Percentiles rank a stretch among this genome's conserved stretches.
phyloP scores from a whole-genome alignment of 305 asterid genomes.

The Solanum hybrid region DNA sequence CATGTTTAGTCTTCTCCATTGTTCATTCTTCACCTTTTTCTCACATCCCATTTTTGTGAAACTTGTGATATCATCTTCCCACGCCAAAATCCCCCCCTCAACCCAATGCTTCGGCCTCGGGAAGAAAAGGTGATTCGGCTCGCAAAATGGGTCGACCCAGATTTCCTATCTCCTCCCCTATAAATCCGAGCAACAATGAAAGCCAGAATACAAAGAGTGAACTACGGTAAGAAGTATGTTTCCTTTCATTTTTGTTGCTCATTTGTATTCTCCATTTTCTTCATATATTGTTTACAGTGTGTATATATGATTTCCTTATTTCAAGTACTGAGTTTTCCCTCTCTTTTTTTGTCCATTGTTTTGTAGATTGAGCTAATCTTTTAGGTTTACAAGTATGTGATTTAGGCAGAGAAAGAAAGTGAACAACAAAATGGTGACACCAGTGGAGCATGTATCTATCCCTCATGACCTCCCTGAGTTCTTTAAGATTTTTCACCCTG shows the following conservation, averaged over 20 bases:
- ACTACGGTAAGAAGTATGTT: not conserved
- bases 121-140: not conserved
- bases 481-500: slow-evolving; percentile 23
- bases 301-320: not conserved
- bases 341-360: not conserved
- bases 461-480: slow-evolving; percentile 32
- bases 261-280: not conserved
- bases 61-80: not conserved
- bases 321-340: not conserved
- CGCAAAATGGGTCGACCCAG: not conserved
- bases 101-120: not conserved
- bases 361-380: not conserved
- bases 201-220: not conserved
- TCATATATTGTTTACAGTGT: not conserved
- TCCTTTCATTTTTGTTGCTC: not conserved
- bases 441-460: not conserved
- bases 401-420: not conserved
- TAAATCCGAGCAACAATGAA: not conserved
- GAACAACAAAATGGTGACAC: not conserved
- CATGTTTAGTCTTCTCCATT: not conserved
- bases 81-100: not conserved
- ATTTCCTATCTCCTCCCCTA: not conserved
- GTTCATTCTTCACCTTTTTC: not conserved
- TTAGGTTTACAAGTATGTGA: not conserved
- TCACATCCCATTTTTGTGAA: not conserved